Percentiles rank a stretch among this genome's conserved stretches.
Conservation (phyloP, 192 early-diverging fungal genomes). For the Podila minutissima region DNA sequence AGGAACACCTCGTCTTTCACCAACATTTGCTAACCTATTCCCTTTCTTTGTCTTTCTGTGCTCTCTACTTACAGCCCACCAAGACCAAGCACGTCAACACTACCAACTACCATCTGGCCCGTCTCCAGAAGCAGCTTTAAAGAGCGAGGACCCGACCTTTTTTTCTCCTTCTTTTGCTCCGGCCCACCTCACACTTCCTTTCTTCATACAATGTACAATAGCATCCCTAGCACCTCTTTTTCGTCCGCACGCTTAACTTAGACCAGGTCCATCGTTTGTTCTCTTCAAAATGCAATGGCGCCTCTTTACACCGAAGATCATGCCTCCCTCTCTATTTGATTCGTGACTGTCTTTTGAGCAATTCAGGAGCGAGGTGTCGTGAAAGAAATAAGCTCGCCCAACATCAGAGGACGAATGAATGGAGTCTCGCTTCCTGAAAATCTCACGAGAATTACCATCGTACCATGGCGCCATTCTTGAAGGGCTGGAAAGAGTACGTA, state of each 20-base stretch:
- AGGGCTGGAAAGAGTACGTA: no score
- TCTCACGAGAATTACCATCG: no score
- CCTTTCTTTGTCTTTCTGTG: no score
- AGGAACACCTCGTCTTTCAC: not conserved
- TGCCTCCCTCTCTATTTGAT: not conserved
- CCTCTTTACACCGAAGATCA: no score
- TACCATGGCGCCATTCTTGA: no score
- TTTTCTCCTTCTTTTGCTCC: not conserved
- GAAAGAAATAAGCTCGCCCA: no score
- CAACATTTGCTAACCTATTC: not conserved
- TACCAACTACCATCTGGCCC: slow-evolving; percentile 66
- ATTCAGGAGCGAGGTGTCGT: no score
- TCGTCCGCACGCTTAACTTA: not conserved
- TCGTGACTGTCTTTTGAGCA: not conserved
- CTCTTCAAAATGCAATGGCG: no score
- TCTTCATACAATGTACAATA: slow-evolving; percentile 16
- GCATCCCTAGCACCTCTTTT: not conserved
- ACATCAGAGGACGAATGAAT: no score
- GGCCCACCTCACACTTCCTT: not conserved
- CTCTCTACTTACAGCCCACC: slow-evolving; percentile 40
- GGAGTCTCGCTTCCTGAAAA: no score
- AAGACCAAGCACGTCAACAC: slow-evolving; percentile 60
- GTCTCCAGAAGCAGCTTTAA: slow-evolving; percentile 64
- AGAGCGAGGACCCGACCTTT: not conserved
- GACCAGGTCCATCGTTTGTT: no score